Evolutionary conservation across 1,139 yeast genomes (phyloP).

Genomic region (Eremothecium sinecaudum): DNA sequence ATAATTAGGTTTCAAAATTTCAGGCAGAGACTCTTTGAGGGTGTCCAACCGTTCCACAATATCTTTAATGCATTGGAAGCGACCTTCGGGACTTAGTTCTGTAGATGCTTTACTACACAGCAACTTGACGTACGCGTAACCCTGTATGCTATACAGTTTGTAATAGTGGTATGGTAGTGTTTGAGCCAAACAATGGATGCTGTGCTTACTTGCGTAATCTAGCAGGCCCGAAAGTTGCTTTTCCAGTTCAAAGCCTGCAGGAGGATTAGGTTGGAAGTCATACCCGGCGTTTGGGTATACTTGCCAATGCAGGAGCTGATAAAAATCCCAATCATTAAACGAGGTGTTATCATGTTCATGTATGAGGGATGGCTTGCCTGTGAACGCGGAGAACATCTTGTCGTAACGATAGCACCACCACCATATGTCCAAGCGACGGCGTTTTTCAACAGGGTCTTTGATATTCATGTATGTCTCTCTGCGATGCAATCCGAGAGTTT

Average conservation of each 20-base stretch:
- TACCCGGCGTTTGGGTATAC: neutral
- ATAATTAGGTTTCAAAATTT: neutral
- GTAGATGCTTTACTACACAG: constrained; percentile 5
- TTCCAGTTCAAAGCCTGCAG: neutral
- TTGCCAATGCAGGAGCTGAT: constrained; percentile 4
- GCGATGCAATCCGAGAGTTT: constrained; percentile 7
- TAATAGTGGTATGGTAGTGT: constrained; percentile 5
- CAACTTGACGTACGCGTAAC: constrained; percentile 6
- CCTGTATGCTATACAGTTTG: constrained; percentile 6
- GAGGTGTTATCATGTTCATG: constrained; percentile 9
- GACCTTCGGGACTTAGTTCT: neutral
- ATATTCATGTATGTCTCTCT: constrained; percentile 6
- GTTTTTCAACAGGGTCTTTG: constrained; percentile 6
- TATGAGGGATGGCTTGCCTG: constrained; percentile 9
- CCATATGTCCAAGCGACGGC: constrained; percentile 7
- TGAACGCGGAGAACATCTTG: constrained; percentile 6
- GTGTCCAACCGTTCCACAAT: constrained; percentile 6
- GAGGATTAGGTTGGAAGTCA: constrained; percentile 1
- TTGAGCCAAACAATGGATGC: neutral
- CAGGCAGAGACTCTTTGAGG: constrained; percentile 5
- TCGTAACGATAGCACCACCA: constrained; percentile 8
- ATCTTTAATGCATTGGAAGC: constrained; percentile 1
- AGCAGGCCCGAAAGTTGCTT: neutral
- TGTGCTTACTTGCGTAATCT: neutral
- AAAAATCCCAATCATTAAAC: constrained; percentile 8